phyloP scores from a whole-genome alignment of 106 monocot species.

The Ottelia alismoides region DNA sequence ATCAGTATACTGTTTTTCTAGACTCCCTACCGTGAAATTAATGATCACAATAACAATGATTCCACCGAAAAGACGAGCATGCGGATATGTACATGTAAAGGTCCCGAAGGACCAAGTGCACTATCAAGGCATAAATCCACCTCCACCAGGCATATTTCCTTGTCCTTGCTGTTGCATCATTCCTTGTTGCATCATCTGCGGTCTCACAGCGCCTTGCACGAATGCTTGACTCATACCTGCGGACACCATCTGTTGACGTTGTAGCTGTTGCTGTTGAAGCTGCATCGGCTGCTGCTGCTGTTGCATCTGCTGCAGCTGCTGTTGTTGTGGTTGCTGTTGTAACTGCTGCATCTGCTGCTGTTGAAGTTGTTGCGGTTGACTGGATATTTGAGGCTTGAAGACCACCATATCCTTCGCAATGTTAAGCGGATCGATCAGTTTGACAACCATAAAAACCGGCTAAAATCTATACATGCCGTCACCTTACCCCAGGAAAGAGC shows the following conservation, averaged over 20 bases:
- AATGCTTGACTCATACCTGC: conserved; percentile 43
- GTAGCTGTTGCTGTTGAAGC: conserved; percentile 13
- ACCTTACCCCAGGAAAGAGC: conserved; percentile 87
- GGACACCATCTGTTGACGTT: conserved; percentile 35
- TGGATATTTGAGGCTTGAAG: conserved; percentile 82
- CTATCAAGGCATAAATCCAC: conserved; percentile 41
- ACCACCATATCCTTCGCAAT: conserved; percentile 87
- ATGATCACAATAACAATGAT: too few relatives aligned
- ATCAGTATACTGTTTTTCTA: too few relatives aligned
- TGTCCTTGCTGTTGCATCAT: conserved; percentile 41
- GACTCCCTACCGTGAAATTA: too few relatives aligned
- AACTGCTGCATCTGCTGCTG: conserved; percentile 12
- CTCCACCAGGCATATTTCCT: conserved; percentile 41
- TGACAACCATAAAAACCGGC: background rate
- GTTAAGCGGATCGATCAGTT: background rate
- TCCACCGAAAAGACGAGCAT: too few relatives aligned
- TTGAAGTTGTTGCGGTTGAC: conserved; percentile 36
- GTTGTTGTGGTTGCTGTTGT: conserved; percentile 15
- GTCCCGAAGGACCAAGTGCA: too few relatives aligned
- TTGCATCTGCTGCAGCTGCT: conserved; percentile 22
- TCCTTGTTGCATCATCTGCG: conserved; percentile 70
- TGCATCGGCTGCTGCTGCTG: conserved; percentile 20
- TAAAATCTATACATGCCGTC: background rate
- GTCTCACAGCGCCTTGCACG: conserved; percentile 39
- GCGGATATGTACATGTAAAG: too few relatives aligned